Base-by-base conservation (phyloP, 176 grass and related monocot genomes). In the Tillandsia fasciculata region DNA sequence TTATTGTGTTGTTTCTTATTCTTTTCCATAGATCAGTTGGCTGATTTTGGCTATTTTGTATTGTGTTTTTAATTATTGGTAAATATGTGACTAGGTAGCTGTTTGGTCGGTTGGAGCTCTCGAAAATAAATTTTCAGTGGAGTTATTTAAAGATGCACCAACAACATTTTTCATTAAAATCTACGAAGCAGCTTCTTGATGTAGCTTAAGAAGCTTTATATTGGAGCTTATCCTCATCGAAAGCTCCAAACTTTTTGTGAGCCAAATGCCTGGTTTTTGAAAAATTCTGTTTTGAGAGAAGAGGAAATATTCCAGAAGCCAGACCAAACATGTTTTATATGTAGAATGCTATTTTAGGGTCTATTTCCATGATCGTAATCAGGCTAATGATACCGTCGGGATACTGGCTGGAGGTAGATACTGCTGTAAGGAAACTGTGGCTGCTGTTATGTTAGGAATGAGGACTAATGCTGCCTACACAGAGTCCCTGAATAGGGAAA, bases 381-480 rank as follows among this genome's bases (percentile, higher is more conserved):
- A 65, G 63, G 63, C 24, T 65, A 65, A 27, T 65, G 26, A 65
- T 65, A 65, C 63, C 18, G 23, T 65, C 27, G 63, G 63, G 63
- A 29, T 24, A 33, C 12, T 65, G 18, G 9, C 24, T 33, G 63
- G 26, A 29, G 63, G 22, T 65, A 26, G 24, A 65, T 65, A 65
- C 63, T 65, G 63, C 63, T 10, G 63, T 26, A 27, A 3, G 18
- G 20, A 65, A 18, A 65, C 23, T 65, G 23, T 65, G 26, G 56
- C n/a, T 61, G 56, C 56, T 61, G 56, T 61, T 17, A 61, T 20
- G 8, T 20, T 61, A 6, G 56, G 56, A 20, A 61, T 61, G 56
- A 20, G 12, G n/a, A 61, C 56, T 17, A 61, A 61, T 61, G 56
- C 56, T 61, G 56, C 56, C 22, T 61, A 61, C 56, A 61, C 24